A percentile compares a stretch with the other conserved stretches of the same genome.
These are phyloP conservation scores for Xerophyta viscosa DNA, from an alignment of 106 monocot genomes.

Conservation along the genomic window DNA sequence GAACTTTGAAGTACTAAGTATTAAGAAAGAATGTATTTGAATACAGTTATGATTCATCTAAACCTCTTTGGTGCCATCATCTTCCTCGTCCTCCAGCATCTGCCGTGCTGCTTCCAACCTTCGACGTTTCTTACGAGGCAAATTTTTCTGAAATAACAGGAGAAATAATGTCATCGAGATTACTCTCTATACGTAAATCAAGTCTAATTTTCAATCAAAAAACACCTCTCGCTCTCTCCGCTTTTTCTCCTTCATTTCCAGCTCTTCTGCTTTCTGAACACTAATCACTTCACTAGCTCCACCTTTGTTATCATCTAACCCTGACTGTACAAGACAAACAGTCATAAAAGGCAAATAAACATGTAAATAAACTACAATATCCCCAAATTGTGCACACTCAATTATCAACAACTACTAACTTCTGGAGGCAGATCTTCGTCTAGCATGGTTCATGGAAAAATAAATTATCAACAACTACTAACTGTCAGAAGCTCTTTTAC, in stretches of 20 bases:
- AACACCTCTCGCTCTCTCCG: conserved; percentile 71
- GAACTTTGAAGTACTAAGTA: background rate
- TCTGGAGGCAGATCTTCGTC: no score
- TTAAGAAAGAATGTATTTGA: no score
- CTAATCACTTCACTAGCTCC: conserved; percentile 51
- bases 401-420: no score
- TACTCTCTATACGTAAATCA: no score
- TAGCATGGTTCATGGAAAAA: no score
- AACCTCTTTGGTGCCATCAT: conserved; percentile 35
- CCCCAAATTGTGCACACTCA: no score
- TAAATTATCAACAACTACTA: no score
- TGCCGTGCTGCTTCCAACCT: conserved; percentile 77
- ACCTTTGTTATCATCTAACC: conserved; percentile 30
- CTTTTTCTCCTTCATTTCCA: conserved; percentile 79
- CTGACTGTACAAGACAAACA: conserved; percentile 21
- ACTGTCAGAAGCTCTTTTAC: no score
- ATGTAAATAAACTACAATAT: no score
- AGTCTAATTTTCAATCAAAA: conserved; percentile 1
- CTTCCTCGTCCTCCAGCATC: conserved; percentile 57
- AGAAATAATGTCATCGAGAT: no score
- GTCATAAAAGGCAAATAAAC: no score
- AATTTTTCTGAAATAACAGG: conserved; percentile 47
- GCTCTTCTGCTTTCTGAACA: conserved; percentile 66
- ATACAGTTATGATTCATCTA: no score
- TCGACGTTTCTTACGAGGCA: conserved; percentile 85